A percentile compares a stretch with the other conserved stretches of the same genome.
These are phyloP conservation scores for Magnaporthiopsis rhizophila DNA, from an alignment of 2,329 filamentous ascomycete species.

Conservation along the genomic window DNA sequence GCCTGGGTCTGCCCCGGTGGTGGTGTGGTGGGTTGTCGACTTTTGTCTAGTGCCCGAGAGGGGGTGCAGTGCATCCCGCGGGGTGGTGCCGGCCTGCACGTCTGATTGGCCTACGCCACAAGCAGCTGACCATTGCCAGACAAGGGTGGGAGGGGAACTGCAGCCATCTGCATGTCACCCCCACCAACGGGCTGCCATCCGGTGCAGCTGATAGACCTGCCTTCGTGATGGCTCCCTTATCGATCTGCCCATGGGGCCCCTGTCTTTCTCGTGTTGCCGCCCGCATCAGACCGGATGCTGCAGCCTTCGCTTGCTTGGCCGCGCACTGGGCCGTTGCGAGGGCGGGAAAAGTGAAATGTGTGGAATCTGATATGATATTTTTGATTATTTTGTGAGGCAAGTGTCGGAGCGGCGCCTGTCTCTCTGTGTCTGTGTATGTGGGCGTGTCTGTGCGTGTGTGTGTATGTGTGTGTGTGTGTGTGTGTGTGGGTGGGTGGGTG, in stretches of 20 bases:
- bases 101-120: slow-evolving; percentile 7
- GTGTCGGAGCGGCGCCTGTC: too few relatives aligned
- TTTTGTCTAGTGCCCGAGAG: not conserved
- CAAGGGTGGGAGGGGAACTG: not conserved
- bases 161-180: not conserved
- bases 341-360: not conserved
- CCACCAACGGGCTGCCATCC: not conserved
- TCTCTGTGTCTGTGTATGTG: too few relatives aligned
- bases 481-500: too few relatives aligned
- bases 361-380: not conserved
- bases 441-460: too few relatives aligned
- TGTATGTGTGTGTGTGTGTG: too few relatives aligned
- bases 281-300: not conserved
- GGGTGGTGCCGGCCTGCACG: not conserved
- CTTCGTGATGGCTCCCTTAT: not conserved
- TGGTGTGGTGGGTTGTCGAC: not conserved
- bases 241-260: not conserved
- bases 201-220: not conserved
- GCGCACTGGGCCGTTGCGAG: not conserved
- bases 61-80: not conserved
- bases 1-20: not conserved
- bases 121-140: slow-evolving; percentile 2
- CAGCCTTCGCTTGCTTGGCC: not conserved
- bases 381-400: not conserved
- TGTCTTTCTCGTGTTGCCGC: not conserved